Base-by-base conservation (phyloP, 805 yeast species). In the Wickerhamomyces mucosus region DNA sequence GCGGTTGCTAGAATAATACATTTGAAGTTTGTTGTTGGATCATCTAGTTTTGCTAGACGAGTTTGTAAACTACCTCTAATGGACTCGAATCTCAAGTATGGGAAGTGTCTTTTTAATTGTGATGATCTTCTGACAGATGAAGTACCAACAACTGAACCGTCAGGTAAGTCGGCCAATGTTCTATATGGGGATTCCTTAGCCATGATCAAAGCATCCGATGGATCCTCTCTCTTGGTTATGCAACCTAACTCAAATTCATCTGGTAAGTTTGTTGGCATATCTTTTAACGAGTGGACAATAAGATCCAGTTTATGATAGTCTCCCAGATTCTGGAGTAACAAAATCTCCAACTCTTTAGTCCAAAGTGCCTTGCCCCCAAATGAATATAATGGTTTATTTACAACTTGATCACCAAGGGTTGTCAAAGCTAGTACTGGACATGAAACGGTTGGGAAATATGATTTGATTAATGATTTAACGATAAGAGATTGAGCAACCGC, bases 301-400 rank as follows among this genome's bases (percentile, higher is more conserved):
- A 89, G 61, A 53, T 92, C 96, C 29, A 89, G 63, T 56, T 75
- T 67, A 32, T 80, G 77, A 43, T 65, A 75, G 14, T 60, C 65
- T 18, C 79, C 88, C 18, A 75, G 66, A 28, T 69, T 63, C 39
- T 69, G 69, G 41, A 80, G 67, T 24, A 89, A 61, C 29, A 86
- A 60, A 16, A 76, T 77, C 58, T 92, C 98, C 35, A 92, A 65
- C 57, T 92, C 98, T 51, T 83, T 82, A 3, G 98, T 92, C 98
- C 98, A 92, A 16, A 92, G 56, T 0, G 96, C 75, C 55, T 92
- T 92, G 16, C 98, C 98, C 26, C 96, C 97, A 58, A 92, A 92
- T 4, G 95, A 73, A 56, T 89, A 92, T 30, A 92, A 64, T 7
- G 98, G 96, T 51, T 75, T 78, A 50, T 68, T 71, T 51, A 76